These are phyloP conservation scores for Ogataea methylovora DNA, from an alignment of 805 yeast species.

Conservation along the genomic window DNA sequence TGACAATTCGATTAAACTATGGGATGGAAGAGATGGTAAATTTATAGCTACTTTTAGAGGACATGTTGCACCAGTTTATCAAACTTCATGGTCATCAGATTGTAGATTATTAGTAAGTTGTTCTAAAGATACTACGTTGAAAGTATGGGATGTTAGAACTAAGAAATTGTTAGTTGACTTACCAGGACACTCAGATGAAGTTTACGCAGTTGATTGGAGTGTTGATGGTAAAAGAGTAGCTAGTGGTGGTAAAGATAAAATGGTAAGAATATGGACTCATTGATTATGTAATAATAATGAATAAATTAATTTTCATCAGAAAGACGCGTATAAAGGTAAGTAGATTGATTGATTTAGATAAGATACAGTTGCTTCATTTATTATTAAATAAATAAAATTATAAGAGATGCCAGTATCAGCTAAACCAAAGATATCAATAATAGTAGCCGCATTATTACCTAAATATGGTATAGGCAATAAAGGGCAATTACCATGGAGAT, in stretches of 20 bases:
- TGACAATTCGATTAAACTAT: slow-evolving; percentile 88
- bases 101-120: slow-evolving; percentile 86
- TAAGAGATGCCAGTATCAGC: not conserved
- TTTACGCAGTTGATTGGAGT: slow-evolving; percentile 97
- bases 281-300: slow-evolving; percentile 19
- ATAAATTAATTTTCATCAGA: not conserved
- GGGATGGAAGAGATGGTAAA: slow-evolving; percentile 94
- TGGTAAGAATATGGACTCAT: slow-evolving; percentile 91
- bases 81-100: slow-evolving; percentile 96
- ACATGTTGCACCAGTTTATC: slow-evolving; percentile 96
- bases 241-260: slow-evolving; percentile 97
- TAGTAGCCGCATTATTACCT: slow-evolving; percentile 85
- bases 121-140: slow-evolving; percentile 92
- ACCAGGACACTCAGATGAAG: slow-evolving; percentile 96
- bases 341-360: too few species aligned
- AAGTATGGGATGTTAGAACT: slow-evolving; percentile 92
- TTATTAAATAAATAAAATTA: not conserved
- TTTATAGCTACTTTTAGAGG: slow-evolving; percentile 89
- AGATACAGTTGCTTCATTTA: not conserved
- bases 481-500: slow-evolving; percentile 83
- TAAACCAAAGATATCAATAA: slow-evolving; percentile 43
- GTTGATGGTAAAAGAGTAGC: slow-evolving; percentile 89
- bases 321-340: too few species aligned
- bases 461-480: slow-evolving; percentile 76
- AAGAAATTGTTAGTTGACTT: slow-evolving; percentile 78